These are phyloP conservation scores for Umbelopsis ramanniana DNA, from an alignment of 192 early-diverging fungal species.

Conservation along the genomic window DNA sequence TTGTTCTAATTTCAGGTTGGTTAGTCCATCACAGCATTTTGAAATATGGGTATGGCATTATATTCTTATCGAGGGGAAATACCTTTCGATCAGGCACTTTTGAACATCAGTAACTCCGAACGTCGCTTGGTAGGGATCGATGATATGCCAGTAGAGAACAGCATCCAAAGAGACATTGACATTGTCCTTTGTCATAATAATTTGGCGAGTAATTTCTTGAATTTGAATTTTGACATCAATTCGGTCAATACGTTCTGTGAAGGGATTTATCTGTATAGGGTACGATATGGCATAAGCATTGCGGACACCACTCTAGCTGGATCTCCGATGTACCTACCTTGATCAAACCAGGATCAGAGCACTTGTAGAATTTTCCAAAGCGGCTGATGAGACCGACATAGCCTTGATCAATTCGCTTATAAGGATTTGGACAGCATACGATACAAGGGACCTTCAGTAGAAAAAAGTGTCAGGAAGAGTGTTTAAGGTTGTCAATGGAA, in stretches of 20 bases:
- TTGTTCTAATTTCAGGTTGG: slow-evolving; percentile 53
- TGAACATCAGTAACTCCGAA: slow-evolving; percentile 84
- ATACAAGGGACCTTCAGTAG: slow-evolving; percentile 43
- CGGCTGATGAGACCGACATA: slow-evolving; percentile 68
- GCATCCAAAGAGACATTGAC: slow-evolving; percentile 84
- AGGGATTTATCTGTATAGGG: slow-evolving; percentile 45
- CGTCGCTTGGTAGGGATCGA: slow-evolving; percentile 78
- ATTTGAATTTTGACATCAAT: slow-evolving; percentile 63
- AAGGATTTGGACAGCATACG: slow-evolving; percentile 66
- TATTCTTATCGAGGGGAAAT: neutral
- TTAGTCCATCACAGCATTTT: too few species aligned
- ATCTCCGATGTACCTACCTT: slow-evolving; percentile 46
- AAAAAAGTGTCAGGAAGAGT: neutral
- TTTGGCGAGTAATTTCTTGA: slow-evolving; percentile 64
- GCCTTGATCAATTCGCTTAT: slow-evolving; percentile 71
- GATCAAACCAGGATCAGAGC: slow-evolving; percentile 59
- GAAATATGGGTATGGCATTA: neutral
- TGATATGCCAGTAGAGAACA: slow-evolving; percentile 85
- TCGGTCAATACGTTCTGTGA: slow-evolving; percentile 47
- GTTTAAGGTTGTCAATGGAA: neutral
- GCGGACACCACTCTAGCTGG: neutral
- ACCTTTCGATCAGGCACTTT: slow-evolving; percentile 82
- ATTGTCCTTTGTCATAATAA: slow-evolving; percentile 92
- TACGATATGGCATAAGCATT: neutral
- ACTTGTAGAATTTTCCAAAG: slow-evolving; percentile 66